These are phyloP conservation scores for Fereydounia khargensis DNA, from an alignment of 1,284 basidiomycete genomes.

Conservation along the genomic window DNA sequence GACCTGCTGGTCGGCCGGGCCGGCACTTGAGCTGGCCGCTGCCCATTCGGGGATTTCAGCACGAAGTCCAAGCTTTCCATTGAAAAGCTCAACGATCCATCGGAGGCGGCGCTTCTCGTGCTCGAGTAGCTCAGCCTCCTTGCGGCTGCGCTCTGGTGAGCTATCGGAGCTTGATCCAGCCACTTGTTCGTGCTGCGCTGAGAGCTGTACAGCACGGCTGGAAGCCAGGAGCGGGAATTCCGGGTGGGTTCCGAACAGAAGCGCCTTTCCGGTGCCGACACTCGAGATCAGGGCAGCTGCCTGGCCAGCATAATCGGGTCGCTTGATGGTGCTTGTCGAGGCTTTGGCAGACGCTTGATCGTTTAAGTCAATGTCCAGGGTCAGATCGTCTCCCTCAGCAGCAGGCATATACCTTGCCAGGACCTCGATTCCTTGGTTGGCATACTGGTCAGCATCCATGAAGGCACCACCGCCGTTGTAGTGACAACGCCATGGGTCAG, in stretches of 20 bases:
- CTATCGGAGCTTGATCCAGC: not conserved
- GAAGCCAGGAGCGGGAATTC: constrained; percentile 64
- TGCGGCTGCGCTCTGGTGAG: not conserved
- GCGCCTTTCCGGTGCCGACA: constrained; percentile 65
- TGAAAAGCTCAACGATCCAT: constrained; percentile 22
- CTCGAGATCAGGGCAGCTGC: constrained; percentile 63
- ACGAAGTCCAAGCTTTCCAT: constrained; percentile 10
- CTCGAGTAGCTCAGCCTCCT: constrained; percentile 7
- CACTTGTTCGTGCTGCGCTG: not conserved
- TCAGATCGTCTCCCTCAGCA: constrained; percentile 40
- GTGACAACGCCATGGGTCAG: constrained; percentile 54
- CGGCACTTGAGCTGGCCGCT: not conserved
- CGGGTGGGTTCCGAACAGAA: constrained; percentile 67
- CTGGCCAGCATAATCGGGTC: constrained; percentile 27
- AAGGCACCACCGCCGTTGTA: constrained; percentile 66
- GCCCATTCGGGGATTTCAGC: constrained; percentile 27
- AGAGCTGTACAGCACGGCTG: constrained; percentile 58
- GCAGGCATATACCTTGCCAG: constrained; percentile 58
- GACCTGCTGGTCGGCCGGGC: constrained; percentile 7
- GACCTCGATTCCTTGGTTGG: constrained; percentile 48
- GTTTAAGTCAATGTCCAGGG: constrained; percentile 18
- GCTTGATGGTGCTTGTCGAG: too few relatives aligned
- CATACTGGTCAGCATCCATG: constrained; percentile 50
- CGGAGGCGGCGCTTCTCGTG: constrained; percentile 19
- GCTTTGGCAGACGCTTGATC: not conserved